These are phyloP conservation scores for Phytophthora fragariae DNA, from an alignment of 352 stramenopile species.

Conservation along the genomic window DNA sequence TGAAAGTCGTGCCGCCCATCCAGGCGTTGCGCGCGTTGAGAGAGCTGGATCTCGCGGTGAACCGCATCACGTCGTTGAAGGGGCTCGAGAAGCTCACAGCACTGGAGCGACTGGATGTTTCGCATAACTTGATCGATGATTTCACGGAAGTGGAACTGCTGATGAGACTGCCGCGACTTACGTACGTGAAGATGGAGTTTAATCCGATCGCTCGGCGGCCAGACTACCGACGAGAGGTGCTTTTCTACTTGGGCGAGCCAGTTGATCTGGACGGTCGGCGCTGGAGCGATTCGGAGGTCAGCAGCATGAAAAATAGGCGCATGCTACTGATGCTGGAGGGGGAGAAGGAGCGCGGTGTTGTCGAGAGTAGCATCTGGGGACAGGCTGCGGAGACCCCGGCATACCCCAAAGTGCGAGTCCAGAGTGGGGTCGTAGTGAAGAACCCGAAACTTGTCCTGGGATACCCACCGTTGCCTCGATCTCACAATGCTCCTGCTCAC, in stretches of 20 bases:
- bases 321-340: slow-evolving; percentile 43
- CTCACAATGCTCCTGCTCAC: slow-evolving; percentile 35
- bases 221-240: slow-evolving; percentile 82
- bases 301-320: slow-evolving; percentile 77
- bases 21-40: slow-evolving; percentile 47
- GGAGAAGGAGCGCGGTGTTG: neutral
- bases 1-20: slow-evolving; percentile 55
- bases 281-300: slow-evolving; percentile 70
- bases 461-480: slow-evolving; percentile 46
- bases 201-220: slow-evolving; percentile 77
- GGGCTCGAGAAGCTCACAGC: slow-evolving; percentile 56
- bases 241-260: slow-evolving; percentile 78
- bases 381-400: slow-evolving; percentile 26
- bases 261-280: slow-evolving; percentile 70
- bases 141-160: slow-evolving; percentile 71
- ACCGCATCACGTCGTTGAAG: slow-evolving; percentile 61
- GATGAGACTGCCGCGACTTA: slow-evolving; percentile 46
- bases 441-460: slow-evolving; percentile 50
- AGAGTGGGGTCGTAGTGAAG: slow-evolving; percentile 29
- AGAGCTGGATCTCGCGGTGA: slow-evolving; percentile 75
- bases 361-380: slow-evolving; percentile 28
- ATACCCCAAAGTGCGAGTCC: slow-evolving; percentile 37
- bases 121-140: slow-evolving; percentile 64
- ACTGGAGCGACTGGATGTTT: slow-evolving; percentile 72
- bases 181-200: slow-evolving; percentile 64